These are phyloP conservation scores for Cruciata laevipes DNA, from an alignment of 257 asterid genomes.

Conservation along the genomic window DNA sequence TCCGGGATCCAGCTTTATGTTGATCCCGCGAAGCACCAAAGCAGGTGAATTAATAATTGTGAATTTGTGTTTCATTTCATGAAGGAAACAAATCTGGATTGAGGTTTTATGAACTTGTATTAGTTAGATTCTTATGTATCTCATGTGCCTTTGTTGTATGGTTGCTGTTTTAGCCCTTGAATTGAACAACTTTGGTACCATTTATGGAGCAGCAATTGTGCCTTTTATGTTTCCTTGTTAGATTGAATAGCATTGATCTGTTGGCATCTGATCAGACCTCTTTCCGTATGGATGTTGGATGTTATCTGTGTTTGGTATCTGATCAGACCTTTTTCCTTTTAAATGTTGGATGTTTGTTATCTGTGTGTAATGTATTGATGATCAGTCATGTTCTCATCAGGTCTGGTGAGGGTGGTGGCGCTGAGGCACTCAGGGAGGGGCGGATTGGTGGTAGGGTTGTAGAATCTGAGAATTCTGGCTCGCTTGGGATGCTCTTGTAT, in stretches of 20 bases:
- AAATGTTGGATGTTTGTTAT: background rate
- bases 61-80: too few species aligned
- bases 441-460: constrained; percentile 38
- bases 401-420: constrained; percentile 29
- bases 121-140: background rate
- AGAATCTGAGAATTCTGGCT: constrained; percentile 31
- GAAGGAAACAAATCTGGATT: background rate
- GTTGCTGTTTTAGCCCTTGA: background rate
- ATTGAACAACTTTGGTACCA: background rate
- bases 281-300: background rate
- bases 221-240: background rate
- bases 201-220: background rate
- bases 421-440: constrained; percentile 38
- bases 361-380: background rate
- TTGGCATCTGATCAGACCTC: background rate
- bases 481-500: constrained; percentile 36
- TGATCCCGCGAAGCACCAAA: constrained; percentile 37
- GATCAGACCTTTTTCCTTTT: background rate
- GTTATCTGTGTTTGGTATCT: background rate
- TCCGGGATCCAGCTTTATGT: constrained; percentile 75
- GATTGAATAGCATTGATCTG: background rate
- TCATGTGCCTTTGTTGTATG: background rate
- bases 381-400: constrained; percentile 19
- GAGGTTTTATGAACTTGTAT: background rate
- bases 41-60: too few species aligned